Percentiles rank a stretch among this genome's conserved stretches.
phyloP scores from a whole-genome alignment of 441 rosid genomes.

The Pelargonium fulgidum region DNA sequence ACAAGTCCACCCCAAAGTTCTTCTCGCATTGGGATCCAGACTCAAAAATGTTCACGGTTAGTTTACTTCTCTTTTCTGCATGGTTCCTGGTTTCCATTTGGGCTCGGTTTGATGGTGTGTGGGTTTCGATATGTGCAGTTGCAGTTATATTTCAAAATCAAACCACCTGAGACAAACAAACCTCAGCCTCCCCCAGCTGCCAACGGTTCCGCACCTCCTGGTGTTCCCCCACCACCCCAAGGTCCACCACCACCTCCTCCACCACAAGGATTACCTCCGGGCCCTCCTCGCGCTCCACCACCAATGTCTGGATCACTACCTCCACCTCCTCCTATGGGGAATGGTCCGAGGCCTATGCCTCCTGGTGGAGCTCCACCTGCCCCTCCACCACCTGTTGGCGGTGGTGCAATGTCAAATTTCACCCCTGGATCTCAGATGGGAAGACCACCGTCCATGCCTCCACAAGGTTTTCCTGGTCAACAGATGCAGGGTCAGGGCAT shows the following conservation, averaged over 20 bases:
- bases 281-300: slow-evolving; percentile 45
- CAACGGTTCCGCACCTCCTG: slow-evolving; percentile 57
- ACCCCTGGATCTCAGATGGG: slow-evolving; percentile 44
- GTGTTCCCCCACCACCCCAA: slow-evolving; percentile 56
- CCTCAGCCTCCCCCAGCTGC: slow-evolving; percentile 55
- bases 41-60: slow-evolving; percentile 92
- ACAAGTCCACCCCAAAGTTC: slow-evolving; percentile 91
- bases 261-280: slow-evolving; percentile 50
- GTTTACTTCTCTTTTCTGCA: slow-evolving; percentile 17
- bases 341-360: slow-evolving; percentile 70
- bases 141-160: slow-evolving; percentile 79
- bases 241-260: slow-evolving; percentile 62
- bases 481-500: slow-evolving; percentile 33
- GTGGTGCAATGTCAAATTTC: slow-evolving; percentile 54
- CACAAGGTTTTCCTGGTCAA: slow-evolving; percentile 54
- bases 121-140: slow-evolving; percentile 40
- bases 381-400: slow-evolving; percentile 70
- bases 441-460: slow-evolving; percentile 39
- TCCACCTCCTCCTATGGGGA: slow-evolving; percentile 76
- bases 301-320: slow-evolving; percentile 53
- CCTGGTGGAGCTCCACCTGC: slow-evolving; percentile 58
- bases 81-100: neutral
- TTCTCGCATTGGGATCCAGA: slow-evolving; percentile 99
- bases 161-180: slow-evolving; percentile 65
- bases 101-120: neutral